Conservation (phyloP, 805 yeast genomes). For the Candida michaelii region DNA sequence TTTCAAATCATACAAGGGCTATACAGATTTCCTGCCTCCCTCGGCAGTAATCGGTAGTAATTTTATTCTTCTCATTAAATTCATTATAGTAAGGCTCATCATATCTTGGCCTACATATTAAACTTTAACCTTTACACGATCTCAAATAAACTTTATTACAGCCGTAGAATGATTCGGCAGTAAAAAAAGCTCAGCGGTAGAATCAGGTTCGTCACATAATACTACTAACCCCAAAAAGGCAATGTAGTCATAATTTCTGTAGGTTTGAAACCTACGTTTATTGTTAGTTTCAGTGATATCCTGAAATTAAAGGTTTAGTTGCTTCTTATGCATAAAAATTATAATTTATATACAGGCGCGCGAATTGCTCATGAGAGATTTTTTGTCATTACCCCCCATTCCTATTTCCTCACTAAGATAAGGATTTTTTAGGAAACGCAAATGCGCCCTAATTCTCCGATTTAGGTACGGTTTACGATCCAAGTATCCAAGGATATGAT, state of each 20-base stretch:
- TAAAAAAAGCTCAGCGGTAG: background rate
- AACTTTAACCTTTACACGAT: background rate
- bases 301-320: slow-evolving; percentile 1
- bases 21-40: too few species aligned
- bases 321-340: slow-evolving; percentile 4
- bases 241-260: too few species aligned
- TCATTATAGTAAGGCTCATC: too few species aligned
- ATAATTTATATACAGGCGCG: background rate
- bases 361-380: background rate
- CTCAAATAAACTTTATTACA: background rate
- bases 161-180: background rate
- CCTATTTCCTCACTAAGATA: background rate
- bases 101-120: slow-evolving; percentile 3
- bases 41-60: too few species aligned
- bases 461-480: background rate
- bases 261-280: too few species aligned
- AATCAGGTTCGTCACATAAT: too few species aligned
- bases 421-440: background rate
- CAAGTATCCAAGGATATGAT: background rate
- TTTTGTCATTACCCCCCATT: background rate
- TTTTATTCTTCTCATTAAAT: too few species aligned
- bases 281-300: background rate
- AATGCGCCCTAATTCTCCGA: background rate
- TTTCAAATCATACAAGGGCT: too few species aligned
- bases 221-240: too few species aligned